Percentiles rank a stretch among this genome's conserved stretches.
Evolutionary conservation across 2,329 filamentous ascomycete genomes (phyloP).

Genomic region (Ophiostoma sp.): DNA sequence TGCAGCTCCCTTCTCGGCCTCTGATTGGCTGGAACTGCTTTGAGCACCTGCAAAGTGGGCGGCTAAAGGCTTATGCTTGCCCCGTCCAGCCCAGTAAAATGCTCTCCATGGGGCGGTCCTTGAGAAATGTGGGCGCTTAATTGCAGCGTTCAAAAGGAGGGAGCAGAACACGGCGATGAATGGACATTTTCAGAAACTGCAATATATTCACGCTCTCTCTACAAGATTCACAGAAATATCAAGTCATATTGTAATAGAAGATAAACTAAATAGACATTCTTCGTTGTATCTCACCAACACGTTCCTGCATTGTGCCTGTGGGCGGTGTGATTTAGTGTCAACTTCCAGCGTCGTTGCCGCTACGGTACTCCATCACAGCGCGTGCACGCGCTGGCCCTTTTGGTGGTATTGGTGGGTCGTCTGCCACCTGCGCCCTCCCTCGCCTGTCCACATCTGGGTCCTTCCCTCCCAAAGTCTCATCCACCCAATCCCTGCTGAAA

Average conservation of each 20-base stretch:
- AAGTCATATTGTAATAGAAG: background rate
- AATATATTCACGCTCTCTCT: background rate
- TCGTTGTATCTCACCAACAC: background rate
- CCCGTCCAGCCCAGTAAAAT: background rate
- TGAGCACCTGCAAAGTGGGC: background rate
- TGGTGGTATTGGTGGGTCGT: background rate
- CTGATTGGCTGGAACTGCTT: background rate
- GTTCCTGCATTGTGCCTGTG: background rate
- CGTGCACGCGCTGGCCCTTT: background rate
- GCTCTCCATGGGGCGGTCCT: background rate
- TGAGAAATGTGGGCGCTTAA: conserved; percentile 10
- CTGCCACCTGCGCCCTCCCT: background rate
- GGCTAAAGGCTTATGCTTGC: background rate
- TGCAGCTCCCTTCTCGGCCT: background rate
- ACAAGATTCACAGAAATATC: background rate
- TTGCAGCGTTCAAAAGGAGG: background rate
- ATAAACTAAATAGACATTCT: too few relatives aligned
- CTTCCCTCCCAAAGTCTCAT: background rate
- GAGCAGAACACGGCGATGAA: background rate
- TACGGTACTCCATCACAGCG: background rate
- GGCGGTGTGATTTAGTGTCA: background rate
- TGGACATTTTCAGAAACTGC: background rate
- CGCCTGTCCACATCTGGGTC: conserved; percentile 1
- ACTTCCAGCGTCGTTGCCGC: background rate
- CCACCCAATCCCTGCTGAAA: background rate